Base-by-base conservation (phyloP, 441 rosid genomes). In the Gossypium davidsonii region DNA sequence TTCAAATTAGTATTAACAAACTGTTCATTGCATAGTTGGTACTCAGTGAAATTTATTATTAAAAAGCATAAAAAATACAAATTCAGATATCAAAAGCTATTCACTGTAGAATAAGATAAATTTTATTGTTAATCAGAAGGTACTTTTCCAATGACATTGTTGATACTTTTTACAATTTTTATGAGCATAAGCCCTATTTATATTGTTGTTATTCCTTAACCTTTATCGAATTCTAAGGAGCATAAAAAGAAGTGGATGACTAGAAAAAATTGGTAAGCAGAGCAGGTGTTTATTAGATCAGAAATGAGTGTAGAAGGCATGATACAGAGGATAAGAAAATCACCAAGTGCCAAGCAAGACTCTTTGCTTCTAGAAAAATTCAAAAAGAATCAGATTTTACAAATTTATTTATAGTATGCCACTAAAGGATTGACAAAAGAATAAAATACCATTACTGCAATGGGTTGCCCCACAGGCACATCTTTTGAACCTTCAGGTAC, bases 401-500 rank as follows among this genome's bases (percentile, higher is more conserved):
- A 31, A 20, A 17, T 63, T 44, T 48, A 6, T 46, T 39, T 73
- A 70, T 49, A 12, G 61, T 59, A 73, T 49, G 57, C 64, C 18
- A 26, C 20, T 73, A 17, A 73, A 52, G 46, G 31, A 71, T 73
- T 21, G 42, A 62, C 26, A 71, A 44, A 58, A 67, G 34, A 59
- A 63, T 44, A 37, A 70, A 42, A 63, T 90, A 94, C 99, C 88
- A 82, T 88, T 79, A 94, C 82, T 57, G 94, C 94, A 81, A 94
- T 94, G 39, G 99, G 88, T 72, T 87, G 92, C 74, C 97, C 96
- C 49, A 94, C 92, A 78, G 96, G 86, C 62, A 90, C 88, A 81
- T 94, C 97, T 84, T 92, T 94, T 53, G 99, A 83, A 78, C 99
- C 99, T 73, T 92, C 98, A 69, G 93, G 84, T 56, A 81, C 88